These are phyloP conservation scores for Guyanaporus albipodus DNA, from an alignment of 768 basidiomycete species.

Conservation along the genomic window DNA sequence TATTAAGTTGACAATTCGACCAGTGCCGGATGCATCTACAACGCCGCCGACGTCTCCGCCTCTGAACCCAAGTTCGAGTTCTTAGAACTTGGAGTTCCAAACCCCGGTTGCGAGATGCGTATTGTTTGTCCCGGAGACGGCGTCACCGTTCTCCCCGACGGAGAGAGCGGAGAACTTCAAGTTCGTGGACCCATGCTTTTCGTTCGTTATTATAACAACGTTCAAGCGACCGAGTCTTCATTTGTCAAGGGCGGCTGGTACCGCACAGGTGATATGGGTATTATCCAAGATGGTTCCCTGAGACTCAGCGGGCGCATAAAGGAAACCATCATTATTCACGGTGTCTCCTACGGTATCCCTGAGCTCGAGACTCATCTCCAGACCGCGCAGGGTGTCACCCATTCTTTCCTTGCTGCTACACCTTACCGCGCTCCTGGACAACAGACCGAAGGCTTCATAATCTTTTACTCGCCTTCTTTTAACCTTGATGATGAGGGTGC, in stretches of 20 bases:
- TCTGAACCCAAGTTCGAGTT: slow-evolving; percentile 28
- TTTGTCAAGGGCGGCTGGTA: slow-evolving; percentile 54
- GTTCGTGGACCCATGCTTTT: slow-evolving; percentile 39
- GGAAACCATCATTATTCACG: slow-evolving; percentile 42
- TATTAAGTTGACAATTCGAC: background rate
- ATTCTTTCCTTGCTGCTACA: slow-evolving; percentile 34
- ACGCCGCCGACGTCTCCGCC: slow-evolving; percentile 25
- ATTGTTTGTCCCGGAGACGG: slow-evolving; percentile 31
- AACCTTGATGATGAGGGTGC: slow-evolving; percentile 25
- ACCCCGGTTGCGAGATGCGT: slow-evolving; percentile 34
- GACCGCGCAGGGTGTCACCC: slow-evolving; percentile 33
- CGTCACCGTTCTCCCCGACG: slow-evolving; percentile 21
- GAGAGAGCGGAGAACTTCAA: slow-evolving; percentile 37
- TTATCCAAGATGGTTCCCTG: slow-evolving; percentile 33
- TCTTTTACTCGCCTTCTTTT: slow-evolving; percentile 39
- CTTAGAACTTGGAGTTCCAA: slow-evolving; percentile 35
- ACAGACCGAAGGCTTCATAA: slow-evolving; percentile 40
- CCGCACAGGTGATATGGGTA: slow-evolving; percentile 53
- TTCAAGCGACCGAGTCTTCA: slow-evolving; percentile 42
- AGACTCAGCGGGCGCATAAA: slow-evolving; percentile 40
- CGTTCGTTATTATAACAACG: slow-evolving; percentile 46
- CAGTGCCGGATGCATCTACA: slow-evolving; percentile 40
- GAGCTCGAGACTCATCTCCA: slow-evolving; percentile 40
- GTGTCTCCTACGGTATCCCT: slow-evolving; percentile 39
- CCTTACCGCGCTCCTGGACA: slow-evolving; percentile 38